Base-by-base conservation (phyloP, 75 land plant species). In the Adiantum capillusveneris region DNA sequence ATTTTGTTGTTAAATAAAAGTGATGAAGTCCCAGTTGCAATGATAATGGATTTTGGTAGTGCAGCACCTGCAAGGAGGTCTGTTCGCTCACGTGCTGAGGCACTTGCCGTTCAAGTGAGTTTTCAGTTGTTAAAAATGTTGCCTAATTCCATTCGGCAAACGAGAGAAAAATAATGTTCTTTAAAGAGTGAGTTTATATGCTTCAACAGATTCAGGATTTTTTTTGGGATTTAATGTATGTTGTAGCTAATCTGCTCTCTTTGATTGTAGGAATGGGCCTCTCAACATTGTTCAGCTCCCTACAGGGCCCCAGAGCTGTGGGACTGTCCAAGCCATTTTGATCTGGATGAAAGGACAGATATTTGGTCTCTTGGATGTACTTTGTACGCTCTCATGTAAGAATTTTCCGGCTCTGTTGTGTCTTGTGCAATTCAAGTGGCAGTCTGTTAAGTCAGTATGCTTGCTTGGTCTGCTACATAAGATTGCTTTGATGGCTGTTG, bases 341-440 rank as follows among this genome's bases (percentile, higher is more conserved):
- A 84, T 59, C 79, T 94, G 67, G 96, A 90, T 64, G 98, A 86
- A 61, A 77, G 85, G 63, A 83, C 95, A 34, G 98, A 94, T 72
- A 77, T 94, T 59, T 94, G 98, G 98, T 90, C 98, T 31, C 69
- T 94, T 37, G 98, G 98, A 53, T 94, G 98, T 73, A 94, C 98
- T 11, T 72, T 94, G 41, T 94, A 80, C 70, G 85, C 98, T 37
- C 83, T 86, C 50, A 90, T 94, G 98, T 94, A 63, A 83, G 96
- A 24, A 25, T n/a, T n/a, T n/a, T n/a, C n/a, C n/a, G n/a, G n/a
- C n/a, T n/a, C n/a, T n/a, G n/a, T n/a, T n/a, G n/a, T n/a, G n/a
- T n/a, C n/a, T n/a, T n/a, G n/a, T n/a, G n/a, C n/a, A n/a, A n/a
- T n/a, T n/a, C n/a, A n/a, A n/a, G n/a, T n/a, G n/a, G n/a, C n/a